A percentile compares a stretch with the other conserved stretches of the same genome.
Evolutionary conservation across 1,284 basidiomycete genomes (phyloP).

Genomic region (Coniferiporia sulphurascens): DNA sequence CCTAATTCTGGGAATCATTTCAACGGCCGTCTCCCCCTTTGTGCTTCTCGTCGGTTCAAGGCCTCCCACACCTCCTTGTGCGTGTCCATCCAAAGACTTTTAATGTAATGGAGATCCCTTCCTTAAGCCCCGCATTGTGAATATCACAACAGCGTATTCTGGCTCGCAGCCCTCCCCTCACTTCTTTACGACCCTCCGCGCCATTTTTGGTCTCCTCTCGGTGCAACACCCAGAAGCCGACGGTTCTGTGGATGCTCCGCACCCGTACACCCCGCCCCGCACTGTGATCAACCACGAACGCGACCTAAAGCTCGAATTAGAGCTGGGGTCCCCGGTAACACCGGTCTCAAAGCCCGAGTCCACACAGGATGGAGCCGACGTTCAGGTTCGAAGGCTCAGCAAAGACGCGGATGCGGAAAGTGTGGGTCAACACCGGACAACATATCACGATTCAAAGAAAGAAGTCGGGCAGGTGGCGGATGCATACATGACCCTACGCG

Average conservation of each 20-base stretch:
- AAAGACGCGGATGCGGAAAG: too few relatives aligned
- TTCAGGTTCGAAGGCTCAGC: too few relatives aligned
- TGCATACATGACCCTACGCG: slow-evolving; percentile 52
- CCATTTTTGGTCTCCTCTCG: slow-evolving; percentile 40
- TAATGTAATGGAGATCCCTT: neutral
- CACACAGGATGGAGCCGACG: too few relatives aligned
- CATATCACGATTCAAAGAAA: too few relatives aligned
- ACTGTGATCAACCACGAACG: neutral
- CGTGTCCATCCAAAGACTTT: slow-evolving; percentile 19
- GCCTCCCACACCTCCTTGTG: slow-evolving; percentile 76
- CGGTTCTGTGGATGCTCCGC: neutral
- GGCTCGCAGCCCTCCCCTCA: slow-evolving; percentile 53
- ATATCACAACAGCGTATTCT: slow-evolving; percentile 10
- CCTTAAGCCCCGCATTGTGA: too few relatives aligned
- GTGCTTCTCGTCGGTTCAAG: slow-evolving; percentile 50
- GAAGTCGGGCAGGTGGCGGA: slow-evolving; percentile 29
- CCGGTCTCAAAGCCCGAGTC: too few relatives aligned
- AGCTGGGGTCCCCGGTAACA: too few relatives aligned
- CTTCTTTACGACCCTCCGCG: slow-evolving; percentile 52
- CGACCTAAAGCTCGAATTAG: too few relatives aligned
- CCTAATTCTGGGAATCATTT: slow-evolving; percentile 63
- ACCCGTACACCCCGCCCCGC: neutral
- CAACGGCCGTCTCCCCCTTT: slow-evolving; percentile 52
- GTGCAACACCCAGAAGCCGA: neutral
- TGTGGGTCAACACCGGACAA: too few relatives aligned